Base-by-base conservation (phyloP, 1,284 basidiomycete species). In the Sporisorium exsertum region DNA sequence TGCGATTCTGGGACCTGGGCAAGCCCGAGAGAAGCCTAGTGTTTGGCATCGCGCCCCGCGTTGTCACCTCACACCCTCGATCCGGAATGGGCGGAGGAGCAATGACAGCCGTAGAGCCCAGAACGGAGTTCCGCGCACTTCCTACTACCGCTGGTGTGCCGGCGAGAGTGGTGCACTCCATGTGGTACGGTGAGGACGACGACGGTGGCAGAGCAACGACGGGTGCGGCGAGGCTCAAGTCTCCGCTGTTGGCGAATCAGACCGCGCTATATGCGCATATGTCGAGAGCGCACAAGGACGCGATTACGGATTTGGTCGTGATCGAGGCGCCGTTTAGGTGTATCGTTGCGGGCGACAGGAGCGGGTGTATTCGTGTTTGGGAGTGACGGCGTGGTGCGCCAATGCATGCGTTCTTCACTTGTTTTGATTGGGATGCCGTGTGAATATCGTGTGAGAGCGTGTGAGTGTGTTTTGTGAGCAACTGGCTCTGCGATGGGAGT, bases 271-370 rank as follows among this genome's bases (percentile, higher is more conserved):
- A 63, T 13, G 52, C 56, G n/a, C 46, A 54, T 6, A 66, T 76
- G 55, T 40, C 70, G 0, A 58, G 67, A 18, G 56, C 72, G 8
- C 94, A 96, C 81, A 92, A 92, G 73, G 94, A 96, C 81, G 90
- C 92, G 3, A 89, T 97, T 26, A 93, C 92, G 1, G 90, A 92
- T 3, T 85, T 96, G 24, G 89, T 90, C 0, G 92, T 92, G 71
- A 90, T 96, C 58, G 94, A 96, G 74, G 90, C 92, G 0, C 94
- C 94, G 0, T 96, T 95, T 87, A 88, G 92, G 52, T 93, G 94
- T 5, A 89, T 95, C 47, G 89, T 96, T 12, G 94, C 92, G 72
- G 94, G 92, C 3, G 94, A 96, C 83, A 49, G 79, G 18, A 57
- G 64, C 15, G 84, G 84, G 16, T 62, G 71, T 33, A 66, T 85